Evolutionary conservation across 2,329 filamentous ascomycete genomes (phyloP).

Genomic region (Aureobasidium leucospermi): DNA sequence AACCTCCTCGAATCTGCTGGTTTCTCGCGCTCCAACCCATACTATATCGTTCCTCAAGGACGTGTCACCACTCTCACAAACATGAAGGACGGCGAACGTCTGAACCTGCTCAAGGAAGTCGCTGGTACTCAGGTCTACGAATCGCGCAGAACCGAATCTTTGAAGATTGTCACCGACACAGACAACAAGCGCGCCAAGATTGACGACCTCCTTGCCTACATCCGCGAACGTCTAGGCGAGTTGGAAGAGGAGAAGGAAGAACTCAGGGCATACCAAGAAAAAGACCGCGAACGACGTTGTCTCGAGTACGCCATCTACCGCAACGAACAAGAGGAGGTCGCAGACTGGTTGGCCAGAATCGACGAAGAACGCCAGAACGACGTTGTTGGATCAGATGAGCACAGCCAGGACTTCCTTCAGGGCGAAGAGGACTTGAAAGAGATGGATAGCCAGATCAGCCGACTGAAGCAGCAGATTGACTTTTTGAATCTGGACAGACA

Average conservation of each 20-base stretch:
- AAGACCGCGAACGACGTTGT: slow-evolving; percentile 84
- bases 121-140: slow-evolving; percentile 97
- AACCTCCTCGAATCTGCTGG: slow-evolving; percentile 92
- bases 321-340: slow-evolving; percentile 74
- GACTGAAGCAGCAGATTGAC: slow-evolving; percentile 74
- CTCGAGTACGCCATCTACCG: slow-evolving; percentile 93
- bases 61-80: slow-evolving; percentile 94
- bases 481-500: slow-evolving; percentile 76
- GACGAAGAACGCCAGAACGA: slow-evolving; percentile 76
- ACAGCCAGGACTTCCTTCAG: slow-evolving; percentile 65
- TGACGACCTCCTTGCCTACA: slow-evolving; percentile 83
- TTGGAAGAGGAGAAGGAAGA: slow-evolving; percentile 97
- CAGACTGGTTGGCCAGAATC: slow-evolving; percentile 70
- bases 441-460: slow-evolving; percentile 71
- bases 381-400: slow-evolving; percentile 75
- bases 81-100: slow-evolving; percentile 91
- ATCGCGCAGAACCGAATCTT: slow-evolving; percentile 77
- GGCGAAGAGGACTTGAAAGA: slow-evolving; percentile 72
- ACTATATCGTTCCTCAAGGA: slow-evolving; percentile 97
- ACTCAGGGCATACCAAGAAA: slow-evolving; percentile 85
- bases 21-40: slow-evolving; percentile 94
- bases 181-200: slow-evolving; percentile 93
- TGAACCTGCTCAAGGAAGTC: slow-evolving; percentile 93
- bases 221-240: slow-evolving; percentile 81
- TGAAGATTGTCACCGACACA: slow-evolving; percentile 96